A percentile compares a stretch with the other conserved stretches of the same genome.
phyloP scores from a whole-genome alignment of 73 alveolate species.

The Paramecium sexaurelia region DNA sequence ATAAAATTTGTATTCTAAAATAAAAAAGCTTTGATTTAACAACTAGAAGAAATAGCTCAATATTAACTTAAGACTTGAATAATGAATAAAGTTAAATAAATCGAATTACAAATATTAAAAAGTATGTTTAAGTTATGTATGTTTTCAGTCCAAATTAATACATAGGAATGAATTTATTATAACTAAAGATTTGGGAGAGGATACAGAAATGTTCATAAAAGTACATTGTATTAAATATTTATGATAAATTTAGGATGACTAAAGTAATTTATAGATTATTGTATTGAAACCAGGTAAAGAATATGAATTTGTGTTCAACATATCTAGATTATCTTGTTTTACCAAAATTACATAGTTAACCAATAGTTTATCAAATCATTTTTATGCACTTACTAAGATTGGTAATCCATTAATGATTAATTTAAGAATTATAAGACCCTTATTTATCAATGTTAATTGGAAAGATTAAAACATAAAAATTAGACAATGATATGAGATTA shows the following conservation, averaged over 20 bases:
- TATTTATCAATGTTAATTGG: conserved; percentile 43
- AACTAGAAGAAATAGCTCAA: neutral
- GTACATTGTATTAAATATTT: neutral
- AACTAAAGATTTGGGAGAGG: neutral
- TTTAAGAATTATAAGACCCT: conserved; percentile 19
- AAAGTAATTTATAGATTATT: neutral
- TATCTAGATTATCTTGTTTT: neutral
- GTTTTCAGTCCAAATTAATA: neutral
- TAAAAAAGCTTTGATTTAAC: neutral
- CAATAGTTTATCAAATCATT: neutral
- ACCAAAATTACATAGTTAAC: neutral
- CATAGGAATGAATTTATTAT: neutral
- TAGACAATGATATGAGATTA: conserved; percentile 33
- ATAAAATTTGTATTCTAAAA: neutral
- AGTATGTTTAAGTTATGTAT: neutral
- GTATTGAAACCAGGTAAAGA: neutral
- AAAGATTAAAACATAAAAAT: conserved; percentile 13
- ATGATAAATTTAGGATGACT: neutral
- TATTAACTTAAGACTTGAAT: neutral
- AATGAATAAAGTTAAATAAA: neutral
- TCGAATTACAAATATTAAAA: neutral
- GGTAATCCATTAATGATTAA: neutral
- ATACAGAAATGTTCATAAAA: neutral
- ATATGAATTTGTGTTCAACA: conserved; percentile 23
- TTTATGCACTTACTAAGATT: neutral